These are phyloP conservation scores for Podaxis rugospora DNA, from an alignment of 768 basidiomycete genomes.

Conservation along the genomic window DNA sequence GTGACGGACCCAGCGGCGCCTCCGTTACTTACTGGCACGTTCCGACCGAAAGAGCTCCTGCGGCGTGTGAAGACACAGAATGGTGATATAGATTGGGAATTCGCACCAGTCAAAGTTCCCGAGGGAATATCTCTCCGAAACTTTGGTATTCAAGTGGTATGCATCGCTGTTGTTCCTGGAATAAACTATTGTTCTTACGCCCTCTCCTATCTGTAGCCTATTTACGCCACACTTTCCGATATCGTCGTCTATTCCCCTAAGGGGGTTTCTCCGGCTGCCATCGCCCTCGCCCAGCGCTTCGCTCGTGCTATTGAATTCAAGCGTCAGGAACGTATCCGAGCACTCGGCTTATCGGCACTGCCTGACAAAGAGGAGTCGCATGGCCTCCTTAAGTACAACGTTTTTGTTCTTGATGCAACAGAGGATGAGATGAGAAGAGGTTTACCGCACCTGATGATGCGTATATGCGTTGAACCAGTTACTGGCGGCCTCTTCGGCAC, in stretches of 20 bases:
- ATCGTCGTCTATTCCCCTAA: constrained; percentile 83
- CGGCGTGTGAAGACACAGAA: constrained; percentile 18
- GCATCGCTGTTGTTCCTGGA: constrained; percentile 26
- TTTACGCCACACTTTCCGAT: constrained; percentile 86
- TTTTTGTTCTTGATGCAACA: constrained; percentile 67
- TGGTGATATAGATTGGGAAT: constrained; percentile 46
- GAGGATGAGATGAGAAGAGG: constrained; percentile 38
- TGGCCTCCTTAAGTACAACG: constrained; percentile 59
- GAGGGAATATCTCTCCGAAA: constrained; percentile 82
- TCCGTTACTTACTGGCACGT: constrained; percentile 45
- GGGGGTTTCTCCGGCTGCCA: constrained; percentile 52
- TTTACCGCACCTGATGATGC: constrained; percentile 51
- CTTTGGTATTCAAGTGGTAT: constrained; percentile 85
- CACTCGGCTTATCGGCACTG: constrained; percentile 16
- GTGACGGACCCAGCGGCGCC: constrained; percentile 24
- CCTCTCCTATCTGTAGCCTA: constrained; percentile 43
- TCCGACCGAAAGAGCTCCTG: constrained; percentile 42
- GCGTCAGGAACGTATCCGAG: constrained; percentile 41
- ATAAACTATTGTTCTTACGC: neutral
- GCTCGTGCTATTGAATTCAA: constrained; percentile 58
- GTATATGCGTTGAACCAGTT: constrained; percentile 30
- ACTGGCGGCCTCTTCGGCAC: constrained; percentile 5
- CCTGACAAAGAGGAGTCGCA: constrained; percentile 11
- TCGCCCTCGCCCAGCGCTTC: constrained; percentile 63
- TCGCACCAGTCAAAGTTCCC: constrained; percentile 67